Evolutionary conservation across 257 asterid species (phyloP), one percentile per base, ranked within the genome.

Genomic region (Primulina eburnea): DNA sequence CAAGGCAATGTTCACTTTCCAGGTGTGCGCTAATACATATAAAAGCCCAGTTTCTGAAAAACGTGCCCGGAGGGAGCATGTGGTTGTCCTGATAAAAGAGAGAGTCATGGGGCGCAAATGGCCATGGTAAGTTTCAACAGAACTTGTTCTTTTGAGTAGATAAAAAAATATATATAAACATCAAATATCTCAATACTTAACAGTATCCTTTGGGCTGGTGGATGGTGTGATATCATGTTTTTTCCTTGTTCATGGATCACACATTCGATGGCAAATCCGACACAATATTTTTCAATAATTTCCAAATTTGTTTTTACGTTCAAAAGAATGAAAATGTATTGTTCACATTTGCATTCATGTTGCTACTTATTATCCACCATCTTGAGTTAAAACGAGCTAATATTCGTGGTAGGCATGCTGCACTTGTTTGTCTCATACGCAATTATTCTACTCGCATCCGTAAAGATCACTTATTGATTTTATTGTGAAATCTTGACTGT

Each of bases 381-480:
- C 50, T 68, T 73, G 72, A 59, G 57, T 60, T 70, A 28, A 63
- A 60, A 40, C 70, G 18, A 50, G 32, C 73, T 64, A 50, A 40
- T 69, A 50, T 65, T 33, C 81, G 72, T 68, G 75, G 75, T 92
- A 93, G 99, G 99, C 95, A 89, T 82, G 97, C 97, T 74, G 89
- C 90, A 53, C 76, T 90, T 66, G 89, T 83, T 75, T 84, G 79
- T 75, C 89, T 90, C 69, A 80, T 90, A 68, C 83, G 82, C 71
- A 82, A 85, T 17, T 85, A 84, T 66, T 71, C 82, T 55, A 76
- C 71, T 77, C 89, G 96, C 63, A 21, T 93, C 75, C 79, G 82
- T 76, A 84, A 72, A 78, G 92, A 84, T 74, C 78, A 87, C 68
- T 82, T 87, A 79, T 65, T 65, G 64, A 69, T 55, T 67, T 64